These are phyloP conservation scores for Saccharomycopsis hybrid DNA, from an alignment of 1,139 yeast species.

Conservation along the genomic window DNA sequence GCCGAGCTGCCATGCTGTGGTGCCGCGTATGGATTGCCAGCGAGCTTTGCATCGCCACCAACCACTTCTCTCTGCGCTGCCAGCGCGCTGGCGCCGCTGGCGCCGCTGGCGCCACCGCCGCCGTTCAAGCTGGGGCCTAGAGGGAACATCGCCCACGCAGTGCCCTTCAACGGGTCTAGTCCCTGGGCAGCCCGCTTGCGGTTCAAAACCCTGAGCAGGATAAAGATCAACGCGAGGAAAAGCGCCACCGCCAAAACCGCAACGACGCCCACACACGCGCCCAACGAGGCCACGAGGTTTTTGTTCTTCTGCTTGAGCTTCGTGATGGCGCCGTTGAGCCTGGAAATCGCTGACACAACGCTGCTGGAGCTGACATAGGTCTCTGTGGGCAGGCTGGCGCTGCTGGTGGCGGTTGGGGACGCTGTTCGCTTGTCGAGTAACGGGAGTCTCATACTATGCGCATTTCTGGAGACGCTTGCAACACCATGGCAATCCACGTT, in stretches of 20 bases:
- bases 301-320: constrained; percentile 1
- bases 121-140: constrained; percentile 16
- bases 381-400: not conserved
- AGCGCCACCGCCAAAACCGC: constrained; percentile 9
- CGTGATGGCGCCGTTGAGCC: constrained; percentile 8
- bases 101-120: not conserved
- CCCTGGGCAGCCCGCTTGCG: constrained; percentile 12
- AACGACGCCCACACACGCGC: constrained; percentile 6
- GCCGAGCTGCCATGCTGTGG: too few relatives aligned
- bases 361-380: constrained; percentile 8
- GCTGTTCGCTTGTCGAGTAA: too few relatives aligned
- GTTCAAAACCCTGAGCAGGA: constrained; percentile 9
- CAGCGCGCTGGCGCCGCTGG: not conserved
- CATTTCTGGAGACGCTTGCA: too few relatives aligned
- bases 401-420: constrained; percentile 4
- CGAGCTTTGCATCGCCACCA: not conserved
- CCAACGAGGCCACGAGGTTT: constrained; percentile 1
- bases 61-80: not conserved
- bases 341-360: constrained; percentile 14
- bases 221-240: not conserved
- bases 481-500: too few relatives aligned
- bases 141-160: constrained; percentile 16
- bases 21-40: not conserved
- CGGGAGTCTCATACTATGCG: too few relatives aligned
- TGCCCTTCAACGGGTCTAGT: constrained; percentile 6